Base-by-base conservation (phyloP, 2,329 filamentous ascomycete species). In the Fusarium dlaminii region DNA sequence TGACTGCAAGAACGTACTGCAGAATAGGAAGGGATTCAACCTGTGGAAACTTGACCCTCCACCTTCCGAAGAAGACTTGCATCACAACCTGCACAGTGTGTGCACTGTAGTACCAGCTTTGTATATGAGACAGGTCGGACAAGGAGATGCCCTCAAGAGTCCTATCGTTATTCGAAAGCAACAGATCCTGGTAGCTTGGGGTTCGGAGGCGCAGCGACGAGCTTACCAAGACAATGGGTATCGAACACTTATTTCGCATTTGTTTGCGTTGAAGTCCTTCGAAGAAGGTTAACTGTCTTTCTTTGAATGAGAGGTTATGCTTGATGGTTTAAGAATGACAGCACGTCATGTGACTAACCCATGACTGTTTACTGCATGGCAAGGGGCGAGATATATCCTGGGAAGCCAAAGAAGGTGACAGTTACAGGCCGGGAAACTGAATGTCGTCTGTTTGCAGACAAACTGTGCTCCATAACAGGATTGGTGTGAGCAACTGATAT, bases 171-270 rank as follows among this genome's bases (percentile, higher is more conserved):
- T 84, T n/a, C 78, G 80, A 32, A 82, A 80, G 69, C 83, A 85
- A 70, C 79, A 80, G 62, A 77, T 83, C 67, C 71, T 84, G 22
- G 82, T 85, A 20, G 83, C 81, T 8, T 85, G 81, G 81, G 81
- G 81, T 1, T n/a, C 75, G 6, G 75, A 78, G 29, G 81, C 83
- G 61, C 79, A 80, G 76, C 75, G 77, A 22, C 74, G 75, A 5
- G 66, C 63, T 45, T 83, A 81, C 56, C 46, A 69, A 15, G 73
- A 77, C 5, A 69, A 73, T 7, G 78, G 78, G 4, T 78, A 82
- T 27, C 75, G 75, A 58, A 80, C 82, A 2, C 68, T 83, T 30
- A 48, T 82, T 37, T 75, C 76, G 18, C 75, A 78, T 32, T 59
- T 84, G 10, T 82, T 77, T 46, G 73, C 75, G 30, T 63, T 49